Conservation (phyloP, 495 filamentous ascomycete genomes). For the Neurospora terricola region DNA sequence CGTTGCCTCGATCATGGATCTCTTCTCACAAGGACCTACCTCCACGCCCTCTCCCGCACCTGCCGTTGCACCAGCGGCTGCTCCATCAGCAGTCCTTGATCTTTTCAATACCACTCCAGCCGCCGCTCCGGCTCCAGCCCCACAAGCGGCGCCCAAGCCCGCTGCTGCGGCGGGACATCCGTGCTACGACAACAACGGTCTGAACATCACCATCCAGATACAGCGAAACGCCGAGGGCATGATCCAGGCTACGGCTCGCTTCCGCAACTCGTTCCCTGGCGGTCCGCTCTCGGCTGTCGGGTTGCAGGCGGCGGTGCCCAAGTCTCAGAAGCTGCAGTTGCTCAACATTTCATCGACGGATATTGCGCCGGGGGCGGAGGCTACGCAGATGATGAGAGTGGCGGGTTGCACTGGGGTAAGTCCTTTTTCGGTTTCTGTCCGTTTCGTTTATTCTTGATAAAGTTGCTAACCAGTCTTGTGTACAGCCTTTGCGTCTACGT, state of each 20-base stretch:
- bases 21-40: slow-evolving; percentile 45
- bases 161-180: slow-evolving; percentile 44
- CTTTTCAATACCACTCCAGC: slow-evolving; percentile 27
- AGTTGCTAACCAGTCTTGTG: slow-evolving; percentile 16
- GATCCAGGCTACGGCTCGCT: slow-evolving; percentile 70
- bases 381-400: slow-evolving; percentile 80
- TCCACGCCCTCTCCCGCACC: slow-evolving; percentile 18
- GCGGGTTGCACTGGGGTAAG: slow-evolving; percentile 77
- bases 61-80: slow-evolving; percentile 24
- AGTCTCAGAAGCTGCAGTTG: slow-evolving; percentile 84
- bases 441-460: not conserved
- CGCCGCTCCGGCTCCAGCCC: slow-evolving; percentile 40
- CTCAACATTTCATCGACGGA: slow-evolving; percentile 76
- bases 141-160: slow-evolving; percentile 27
- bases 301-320: slow-evolving; percentile 90
- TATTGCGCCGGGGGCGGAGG: slow-evolving; percentile 67
- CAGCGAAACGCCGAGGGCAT: slow-evolving; percentile 65
- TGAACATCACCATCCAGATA: slow-evolving; percentile 67
- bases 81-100: slow-evolving; percentile 32
- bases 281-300: slow-evolving; percentile 58
- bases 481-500: slow-evolving; percentile 58
- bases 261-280: slow-evolving; percentile 59
- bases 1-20: slow-evolving; percentile 76
- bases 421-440: slow-evolving; percentile 8
- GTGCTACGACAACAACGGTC: slow-evolving; percentile 77